Evolutionary conservation across 2,329 filamentous ascomycete genomes (phyloP), one percentile per base, ranked within the genome.

Genomic region (Fusarium graminum): DNA sequence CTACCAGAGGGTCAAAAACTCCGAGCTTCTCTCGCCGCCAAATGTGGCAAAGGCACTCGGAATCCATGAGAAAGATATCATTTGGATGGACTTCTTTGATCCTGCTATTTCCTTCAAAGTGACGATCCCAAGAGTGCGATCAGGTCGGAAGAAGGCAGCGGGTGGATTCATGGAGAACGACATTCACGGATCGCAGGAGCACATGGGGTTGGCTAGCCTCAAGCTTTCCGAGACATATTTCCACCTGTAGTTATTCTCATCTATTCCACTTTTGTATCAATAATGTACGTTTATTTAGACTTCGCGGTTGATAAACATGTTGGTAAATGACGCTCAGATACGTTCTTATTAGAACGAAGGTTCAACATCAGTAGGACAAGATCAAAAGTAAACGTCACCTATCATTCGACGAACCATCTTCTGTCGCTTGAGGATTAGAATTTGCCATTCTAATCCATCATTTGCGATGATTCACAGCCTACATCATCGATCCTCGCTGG

Each of bases 101-200:
- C 79, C 78, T 2, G 83, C 82, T 0, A 67, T 78, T 52, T 81
- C 81, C 0, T 85, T 80, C 71, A 85, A 85, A 52, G 78, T 70
- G 0, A 67, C 64, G 0, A 65, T 67, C 13, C 68, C 69, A 0
- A 26, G 69, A 1, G 22, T 71, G 1, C 51, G 69, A 2, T 49
- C 53, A 0, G 69, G 69, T 0, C 46, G 50, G 9, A 68, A 52
- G n/a, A 61, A 57, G 2, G 63, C 69, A 1, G 69, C 69, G 0
- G 69, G 69, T 2, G 64, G 69, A 0, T 71, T 71, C 22, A 71
- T 71, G 69, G 69, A 71, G 30, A 70, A 42, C 8, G 69, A 71
- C 16, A 65, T 71, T 2, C 69, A 71, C 11, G 69, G 69, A 0
- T 71, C 69, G 1, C 69, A 71, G 25, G 63, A 71, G 17, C 69